A percentile compares a stretch with the other conserved stretches of the same genome.
Conservation (phyloP, 2,329 filamentous ascomycete genomes). For the Talaromyces pinophilus region DNA sequence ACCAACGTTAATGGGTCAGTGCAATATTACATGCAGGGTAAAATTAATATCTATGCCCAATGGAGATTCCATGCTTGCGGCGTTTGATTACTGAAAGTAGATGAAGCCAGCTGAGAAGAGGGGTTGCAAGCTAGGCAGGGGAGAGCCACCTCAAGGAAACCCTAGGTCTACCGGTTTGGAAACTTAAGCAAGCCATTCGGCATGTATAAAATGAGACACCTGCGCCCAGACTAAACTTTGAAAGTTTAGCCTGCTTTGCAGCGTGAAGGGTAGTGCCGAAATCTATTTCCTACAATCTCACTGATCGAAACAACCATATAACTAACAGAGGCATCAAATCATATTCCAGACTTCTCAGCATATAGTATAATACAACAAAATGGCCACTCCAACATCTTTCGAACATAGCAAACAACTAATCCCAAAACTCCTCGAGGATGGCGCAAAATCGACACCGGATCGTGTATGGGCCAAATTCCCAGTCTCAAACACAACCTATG, state of each 20-base stretch:
- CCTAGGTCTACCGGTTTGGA: background rate
- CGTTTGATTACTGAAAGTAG: background rate
- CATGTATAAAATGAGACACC: background rate
- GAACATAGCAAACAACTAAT: background rate
- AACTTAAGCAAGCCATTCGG: background rate
- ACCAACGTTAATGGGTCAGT: background rate
- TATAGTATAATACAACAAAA: background rate
- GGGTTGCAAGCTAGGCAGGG: background rate
- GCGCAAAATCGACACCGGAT: constrained; percentile 1
- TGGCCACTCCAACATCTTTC: background rate
- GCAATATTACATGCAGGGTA: background rate
- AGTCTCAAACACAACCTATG: constrained; percentile 1
- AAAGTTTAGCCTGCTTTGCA: background rate
- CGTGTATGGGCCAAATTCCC: constrained; percentile 19
- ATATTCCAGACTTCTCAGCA: no score
- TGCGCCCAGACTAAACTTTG: background rate
- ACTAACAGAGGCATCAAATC: background rate
- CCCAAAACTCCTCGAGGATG: background rate
- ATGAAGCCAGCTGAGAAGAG: background rate
- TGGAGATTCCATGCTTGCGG: no score
- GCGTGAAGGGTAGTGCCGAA: no score
- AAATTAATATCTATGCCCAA: no score
- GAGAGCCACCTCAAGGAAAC: background rate
- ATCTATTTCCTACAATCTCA: no score
- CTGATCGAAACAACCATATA: background rate